Conservation (phyloP, 768 basidiomycete genomes). For the Macrolepiota albuminosa region DNA sequence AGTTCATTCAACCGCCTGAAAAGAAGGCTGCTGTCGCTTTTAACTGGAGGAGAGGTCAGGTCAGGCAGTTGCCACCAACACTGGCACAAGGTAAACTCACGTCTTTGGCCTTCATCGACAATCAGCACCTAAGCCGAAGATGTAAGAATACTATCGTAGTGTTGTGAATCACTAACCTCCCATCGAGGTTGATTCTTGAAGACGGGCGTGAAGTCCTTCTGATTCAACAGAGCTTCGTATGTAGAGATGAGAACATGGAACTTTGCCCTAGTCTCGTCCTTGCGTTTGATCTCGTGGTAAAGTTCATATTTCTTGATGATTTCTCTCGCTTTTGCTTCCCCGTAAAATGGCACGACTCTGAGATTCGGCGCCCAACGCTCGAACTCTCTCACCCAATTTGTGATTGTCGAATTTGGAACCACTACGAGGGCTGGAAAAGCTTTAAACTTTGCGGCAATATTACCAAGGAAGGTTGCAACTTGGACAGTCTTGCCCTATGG, state of each 20-base stretch:
- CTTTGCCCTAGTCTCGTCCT: constrained; percentile 48
- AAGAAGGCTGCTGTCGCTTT: constrained; percentile 73
- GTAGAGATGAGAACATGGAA: constrained; percentile 93
- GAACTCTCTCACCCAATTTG: constrained; percentile 94
- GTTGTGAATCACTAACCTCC: constrained; percentile 50
- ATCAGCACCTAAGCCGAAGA: constrained; percentile 51
- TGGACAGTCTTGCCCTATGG: constrained; percentile 87
- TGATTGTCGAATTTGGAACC: constrained; percentile 95
- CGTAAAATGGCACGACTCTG: constrained; percentile 81
- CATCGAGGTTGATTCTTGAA: constrained; percentile 85
- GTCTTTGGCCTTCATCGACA: constrained; percentile 89
- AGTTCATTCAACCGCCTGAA: constrained; percentile 83
- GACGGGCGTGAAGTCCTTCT: constrained; percentile 63
- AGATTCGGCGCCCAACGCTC: constrained; percentile 76
- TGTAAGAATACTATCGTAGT: not conserved
- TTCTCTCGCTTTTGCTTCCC: constrained; percentile 75
- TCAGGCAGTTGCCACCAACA: constrained; percentile 11
- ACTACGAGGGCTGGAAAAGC: constrained; percentile 83
- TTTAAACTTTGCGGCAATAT: constrained; percentile 47
- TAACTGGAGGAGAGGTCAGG: constrained; percentile 46
- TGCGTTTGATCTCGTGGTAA: constrained; percentile 44
- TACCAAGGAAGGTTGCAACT: constrained; percentile 78
- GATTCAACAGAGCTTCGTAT: constrained; percentile 75
- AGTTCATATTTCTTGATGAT: constrained; percentile 82
- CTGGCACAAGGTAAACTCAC: constrained; percentile 38